A percentile compares a stretch with the other conserved stretches of the same genome.
These are phyloP conservation scores for Albatrellus sp. DNA, from an alignment of 1,284 basidiomycete species.

Conservation along the genomic window DNA sequence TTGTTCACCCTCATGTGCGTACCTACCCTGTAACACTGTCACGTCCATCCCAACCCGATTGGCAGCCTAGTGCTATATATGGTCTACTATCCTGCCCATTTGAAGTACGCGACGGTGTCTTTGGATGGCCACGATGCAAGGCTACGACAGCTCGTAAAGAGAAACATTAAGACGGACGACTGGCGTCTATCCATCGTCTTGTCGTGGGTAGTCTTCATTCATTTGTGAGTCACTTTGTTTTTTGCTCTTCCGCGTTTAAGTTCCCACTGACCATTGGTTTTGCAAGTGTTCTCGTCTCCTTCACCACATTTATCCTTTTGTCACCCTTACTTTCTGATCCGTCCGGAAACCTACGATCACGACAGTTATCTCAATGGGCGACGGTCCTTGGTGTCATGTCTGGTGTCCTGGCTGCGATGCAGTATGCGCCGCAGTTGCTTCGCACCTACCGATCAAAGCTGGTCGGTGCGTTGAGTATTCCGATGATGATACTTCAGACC, in stretches of 20 bases:
- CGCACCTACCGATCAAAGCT: conserved; percentile 71
- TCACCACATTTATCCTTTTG: conserved; percentile 48
- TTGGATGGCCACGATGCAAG: conserved; percentile 31
- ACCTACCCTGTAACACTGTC: not conserved
- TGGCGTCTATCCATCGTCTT: conserved; percentile 72
- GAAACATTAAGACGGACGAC: conserved; percentile 40
- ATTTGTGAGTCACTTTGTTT: conserved; percentile 47
- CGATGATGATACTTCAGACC: conserved; percentile 91
- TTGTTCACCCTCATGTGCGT: conserved; percentile 79
- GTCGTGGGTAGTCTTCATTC: conserved; percentile 59
- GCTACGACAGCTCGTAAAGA: conserved; percentile 32
- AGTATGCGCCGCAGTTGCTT: conserved; percentile 82
- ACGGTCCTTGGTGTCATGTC: conserved; percentile 82
- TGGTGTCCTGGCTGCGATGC: conserved; percentile 65
- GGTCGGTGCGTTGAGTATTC: conserved; percentile 86
- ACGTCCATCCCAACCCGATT: not conserved
- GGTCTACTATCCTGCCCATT: conserved; percentile 79
- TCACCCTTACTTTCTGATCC: conserved; percentile 27
- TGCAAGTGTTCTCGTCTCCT: conserved; percentile 35
- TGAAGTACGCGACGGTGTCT: conserved; percentile 51
- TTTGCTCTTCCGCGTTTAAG: conserved; percentile 2
- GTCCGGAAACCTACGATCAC: conserved; percentile 24
- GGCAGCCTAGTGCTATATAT: conserved; percentile 81
- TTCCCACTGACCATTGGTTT: conserved; percentile 3
- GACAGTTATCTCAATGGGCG: conserved; percentile 55